Conservation (phyloP, 345 rosid genomes). For the Mangifera indica region DNA sequence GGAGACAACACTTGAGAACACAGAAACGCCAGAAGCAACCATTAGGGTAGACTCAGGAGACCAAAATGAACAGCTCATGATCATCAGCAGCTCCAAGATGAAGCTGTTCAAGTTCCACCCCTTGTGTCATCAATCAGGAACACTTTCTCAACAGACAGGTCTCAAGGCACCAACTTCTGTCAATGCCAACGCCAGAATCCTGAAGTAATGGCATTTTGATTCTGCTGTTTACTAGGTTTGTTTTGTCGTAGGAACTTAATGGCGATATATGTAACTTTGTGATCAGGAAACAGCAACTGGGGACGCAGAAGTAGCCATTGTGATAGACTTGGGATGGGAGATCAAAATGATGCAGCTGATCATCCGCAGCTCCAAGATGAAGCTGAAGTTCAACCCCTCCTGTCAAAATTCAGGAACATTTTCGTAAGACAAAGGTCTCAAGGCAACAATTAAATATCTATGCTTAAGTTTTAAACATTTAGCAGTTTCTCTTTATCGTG, state of each 20-base stretch:
- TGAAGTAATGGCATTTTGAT: too few species aligned
- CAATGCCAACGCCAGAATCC: background rate
- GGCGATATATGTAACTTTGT: background rate
- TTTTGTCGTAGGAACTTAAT: background rate
- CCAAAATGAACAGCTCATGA: background rate
- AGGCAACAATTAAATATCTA: background rate
- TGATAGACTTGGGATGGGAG: background rate
- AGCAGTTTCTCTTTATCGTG: background rate
- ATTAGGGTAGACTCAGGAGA: background rate
- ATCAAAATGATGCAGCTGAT: background rate
- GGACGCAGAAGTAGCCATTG: slow-evolving; percentile 2
- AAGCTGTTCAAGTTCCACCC: background rate
- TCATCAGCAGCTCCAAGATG: background rate
- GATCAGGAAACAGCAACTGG: background rate
- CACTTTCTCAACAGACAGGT: background rate
- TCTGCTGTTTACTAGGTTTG: too few species aligned
- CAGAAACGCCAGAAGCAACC: background rate
- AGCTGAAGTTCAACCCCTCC: background rate
- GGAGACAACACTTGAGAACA: background rate
- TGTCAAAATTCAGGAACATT: background rate
- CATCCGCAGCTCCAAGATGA: background rate
- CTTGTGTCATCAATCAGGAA: background rate
- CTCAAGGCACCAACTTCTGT: background rate
- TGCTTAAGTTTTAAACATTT: background rate
- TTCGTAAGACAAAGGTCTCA: background rate